These are phyloP conservation scores for Blumeria hordei DNA, from an alignment of 2,329 filamentous ascomycete species.

Conservation along the genomic window DNA sequence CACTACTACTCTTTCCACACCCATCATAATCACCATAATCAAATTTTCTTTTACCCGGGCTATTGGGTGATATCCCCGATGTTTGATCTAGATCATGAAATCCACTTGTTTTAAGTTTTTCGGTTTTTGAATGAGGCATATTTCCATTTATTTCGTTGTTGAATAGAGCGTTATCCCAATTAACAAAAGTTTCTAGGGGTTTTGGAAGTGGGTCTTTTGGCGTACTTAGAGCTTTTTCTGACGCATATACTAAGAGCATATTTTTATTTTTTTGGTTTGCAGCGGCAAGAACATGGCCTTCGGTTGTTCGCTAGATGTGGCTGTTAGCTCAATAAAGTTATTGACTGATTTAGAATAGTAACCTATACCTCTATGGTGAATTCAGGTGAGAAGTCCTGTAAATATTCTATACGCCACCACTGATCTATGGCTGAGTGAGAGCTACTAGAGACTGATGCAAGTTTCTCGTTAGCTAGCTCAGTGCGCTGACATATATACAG, in stretches of 20 bases:
- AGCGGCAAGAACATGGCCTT: constrained; percentile 21
- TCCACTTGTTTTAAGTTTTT: background rate
- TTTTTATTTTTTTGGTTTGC: constrained; percentile 24
- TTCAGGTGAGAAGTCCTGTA: constrained; percentile 18
- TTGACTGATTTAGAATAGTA: background rate
- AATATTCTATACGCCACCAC: constrained; percentile 30
- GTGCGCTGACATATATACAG: constrained; percentile 27
- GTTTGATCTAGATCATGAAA: background rate
- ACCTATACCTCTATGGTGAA: constrained; percentile 23
- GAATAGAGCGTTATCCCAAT: constrained; percentile 27
- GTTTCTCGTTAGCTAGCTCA: constrained; percentile 16
- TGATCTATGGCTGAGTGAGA: constrained; percentile 17
- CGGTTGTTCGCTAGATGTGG: constrained; percentile 21
- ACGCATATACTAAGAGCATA: constrained; percentile 28
- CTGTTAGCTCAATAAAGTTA: background rate
- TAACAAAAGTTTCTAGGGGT: constrained; percentile 18
- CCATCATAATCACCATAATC: constrained; percentile 1
- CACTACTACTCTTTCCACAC: background rate
- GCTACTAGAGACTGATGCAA: background rate
- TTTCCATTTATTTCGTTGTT: constrained; percentile 20
- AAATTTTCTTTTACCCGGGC: constrained; percentile 12
- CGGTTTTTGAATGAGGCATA: constrained; percentile 2
- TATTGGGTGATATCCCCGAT: constrained; percentile 2
- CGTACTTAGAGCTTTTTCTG: constrained; percentile 21
- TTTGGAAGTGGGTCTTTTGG: constrained; percentile 18